A percentile compares a stretch with the other conserved stretches of the same genome.
Evolutionary conservation across 179 eudicot species (phyloP).

Genomic region (Drosera spatulata): DNA sequence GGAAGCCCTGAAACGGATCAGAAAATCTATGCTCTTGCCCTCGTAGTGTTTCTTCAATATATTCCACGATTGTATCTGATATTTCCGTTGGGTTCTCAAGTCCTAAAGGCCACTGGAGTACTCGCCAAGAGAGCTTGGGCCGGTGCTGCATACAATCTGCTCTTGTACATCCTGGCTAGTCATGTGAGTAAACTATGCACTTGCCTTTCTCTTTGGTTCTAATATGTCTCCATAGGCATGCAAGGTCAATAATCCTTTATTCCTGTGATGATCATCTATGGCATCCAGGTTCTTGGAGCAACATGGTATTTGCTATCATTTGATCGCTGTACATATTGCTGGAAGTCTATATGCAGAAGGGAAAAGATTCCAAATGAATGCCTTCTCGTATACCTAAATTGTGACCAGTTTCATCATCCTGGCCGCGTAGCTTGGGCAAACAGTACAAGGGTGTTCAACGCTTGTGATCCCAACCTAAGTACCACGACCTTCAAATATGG

Average conservation of each 20-base stretch:
- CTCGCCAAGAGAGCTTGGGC: slow-evolving; percentile 89
- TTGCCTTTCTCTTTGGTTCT: not conserved
- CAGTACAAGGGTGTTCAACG: slow-evolving; percentile 34
- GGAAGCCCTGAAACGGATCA: slow-evolving; percentile 46
- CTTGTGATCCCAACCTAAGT: slow-evolving; percentile 34
- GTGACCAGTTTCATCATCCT: slow-evolving; percentile 19
- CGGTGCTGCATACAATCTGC: slow-evolving; percentile 76
- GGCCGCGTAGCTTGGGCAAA: slow-evolving; percentile 43
- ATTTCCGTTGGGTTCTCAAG: slow-evolving; percentile 56
- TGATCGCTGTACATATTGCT: slow-evolving; percentile 58
- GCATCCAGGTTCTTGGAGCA: slow-evolving; percentile 56
- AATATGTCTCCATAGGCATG: too few relatives aligned
- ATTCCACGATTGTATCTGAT: slow-evolving; percentile 65
- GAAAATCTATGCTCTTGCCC: slow-evolving; percentile 51
- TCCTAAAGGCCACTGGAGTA: slow-evolving; percentile 67
- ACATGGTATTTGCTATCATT: slow-evolving; percentile 72
- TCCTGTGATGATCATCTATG: not conserved
- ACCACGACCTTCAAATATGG: slow-evolving; percentile 40
- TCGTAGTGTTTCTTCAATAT: slow-evolving; percentile 63
- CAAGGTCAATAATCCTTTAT: not conserved
- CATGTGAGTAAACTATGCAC: slow-evolving; percentile 33
- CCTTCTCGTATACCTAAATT: slow-evolving; percentile 30
- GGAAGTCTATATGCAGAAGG: slow-evolving; percentile 39
- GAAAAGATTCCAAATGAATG: slow-evolving; percentile 16
- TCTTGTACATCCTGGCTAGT: slow-evolving; percentile 78